Evolutionary conservation across 805 yeast genomes (phyloP).

Genomic region (Candida namnaoensis): DNA sequence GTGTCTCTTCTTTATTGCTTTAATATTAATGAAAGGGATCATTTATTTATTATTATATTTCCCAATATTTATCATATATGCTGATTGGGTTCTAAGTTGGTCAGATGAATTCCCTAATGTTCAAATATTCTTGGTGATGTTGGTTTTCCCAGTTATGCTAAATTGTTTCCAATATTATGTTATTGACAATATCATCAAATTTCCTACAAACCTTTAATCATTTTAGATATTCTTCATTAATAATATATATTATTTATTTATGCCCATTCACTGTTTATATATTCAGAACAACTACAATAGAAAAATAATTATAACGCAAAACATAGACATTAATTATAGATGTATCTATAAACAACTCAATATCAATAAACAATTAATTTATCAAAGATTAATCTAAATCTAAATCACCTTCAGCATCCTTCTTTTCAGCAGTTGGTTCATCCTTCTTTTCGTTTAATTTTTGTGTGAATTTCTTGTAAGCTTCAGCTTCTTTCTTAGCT

Average conservation of each 20-base stretch:
- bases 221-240: too few relatives aligned
- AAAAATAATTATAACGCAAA: too few relatives aligned
- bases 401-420: conserved; percentile 31
- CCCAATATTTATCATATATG: conserved; percentile 61
- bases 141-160: conserved; percentile 67
- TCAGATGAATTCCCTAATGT: conserved; percentile 70
- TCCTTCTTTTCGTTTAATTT: conserved; percentile 22
- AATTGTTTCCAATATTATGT: conserved; percentile 68
- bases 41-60: conserved; percentile 50
- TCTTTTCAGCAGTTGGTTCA: conserved; percentile 12
- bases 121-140: conserved; percentile 82
- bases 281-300: too few relatives aligned
- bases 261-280: too few relatives aligned
- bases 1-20: conserved; percentile 54
- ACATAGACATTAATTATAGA: too few relatives aligned
- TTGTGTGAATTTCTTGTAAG: conserved; percentile 30
- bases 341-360: not conserved
- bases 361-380: too few relatives aligned
- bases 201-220: conserved; percentile 21
- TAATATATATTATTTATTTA: too few relatives aligned
- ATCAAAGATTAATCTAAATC: conserved; percentile 21
- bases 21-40: conserved; percentile 52
- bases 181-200: conserved; percentile 66
- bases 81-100: conserved; percentile 77
- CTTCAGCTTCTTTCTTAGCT: conserved; percentile 81